Evolutionary conservation across 2,329 filamentous ascomycete genomes (phyloP).

Genomic region (Diaporthe batatas): DNA sequence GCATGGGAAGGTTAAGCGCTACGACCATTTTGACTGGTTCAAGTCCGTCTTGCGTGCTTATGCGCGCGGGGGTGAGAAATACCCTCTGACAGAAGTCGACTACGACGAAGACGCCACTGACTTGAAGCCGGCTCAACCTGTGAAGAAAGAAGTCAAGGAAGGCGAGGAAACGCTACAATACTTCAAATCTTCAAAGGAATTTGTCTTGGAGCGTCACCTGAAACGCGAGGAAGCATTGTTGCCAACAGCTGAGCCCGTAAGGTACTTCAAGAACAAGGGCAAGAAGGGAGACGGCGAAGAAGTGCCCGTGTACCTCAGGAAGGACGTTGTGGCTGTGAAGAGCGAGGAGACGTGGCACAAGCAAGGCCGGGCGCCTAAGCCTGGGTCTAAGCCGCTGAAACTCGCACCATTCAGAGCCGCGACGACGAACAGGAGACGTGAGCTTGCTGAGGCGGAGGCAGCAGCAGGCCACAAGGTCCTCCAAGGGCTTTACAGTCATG

Average conservation of each 20-base stretch:
- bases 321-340: slow-evolving; percentile 87
- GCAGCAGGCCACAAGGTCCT: slow-evolving; percentile 85
- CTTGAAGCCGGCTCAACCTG: slow-evolving; percentile 77
- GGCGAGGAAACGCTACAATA: slow-evolving; percentile 87
- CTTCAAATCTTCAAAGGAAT: slow-evolving; percentile 88
- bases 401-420: slow-evolving; percentile 91
- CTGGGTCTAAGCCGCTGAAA: slow-evolving; percentile 83
- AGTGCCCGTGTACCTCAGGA: slow-evolving; percentile 84
- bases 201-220: slow-evolving; percentile 86
- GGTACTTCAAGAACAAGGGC: slow-evolving; percentile 82
- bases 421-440: slow-evolving; percentile 86
- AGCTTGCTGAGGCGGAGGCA: slow-evolving; percentile 87
- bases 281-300: slow-evolving; percentile 76
- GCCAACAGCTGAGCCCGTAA: slow-evolving; percentile 76
- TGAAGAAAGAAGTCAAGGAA: slow-evolving; percentile 80
- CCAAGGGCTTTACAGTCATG: slow-evolving; percentile 85
- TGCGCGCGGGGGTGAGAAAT: slow-evolving; percentile 59
- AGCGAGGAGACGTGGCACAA: slow-evolving; percentile 98
- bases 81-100: slow-evolving; percentile 77
- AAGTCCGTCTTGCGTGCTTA: slow-evolving; percentile 83
- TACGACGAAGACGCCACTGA: slow-evolving; percentile 84
- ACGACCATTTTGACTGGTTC: slow-evolving; percentile 91
- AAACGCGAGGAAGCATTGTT: slow-evolving; percentile 91
- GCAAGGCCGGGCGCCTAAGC: slow-evolving; percentile 83
- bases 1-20: slow-evolving; percentile 80